Evolutionary conservation across 2,329 filamentous ascomycete genomes (phyloP).

Genomic region (Raffaelea arxii): DNA sequence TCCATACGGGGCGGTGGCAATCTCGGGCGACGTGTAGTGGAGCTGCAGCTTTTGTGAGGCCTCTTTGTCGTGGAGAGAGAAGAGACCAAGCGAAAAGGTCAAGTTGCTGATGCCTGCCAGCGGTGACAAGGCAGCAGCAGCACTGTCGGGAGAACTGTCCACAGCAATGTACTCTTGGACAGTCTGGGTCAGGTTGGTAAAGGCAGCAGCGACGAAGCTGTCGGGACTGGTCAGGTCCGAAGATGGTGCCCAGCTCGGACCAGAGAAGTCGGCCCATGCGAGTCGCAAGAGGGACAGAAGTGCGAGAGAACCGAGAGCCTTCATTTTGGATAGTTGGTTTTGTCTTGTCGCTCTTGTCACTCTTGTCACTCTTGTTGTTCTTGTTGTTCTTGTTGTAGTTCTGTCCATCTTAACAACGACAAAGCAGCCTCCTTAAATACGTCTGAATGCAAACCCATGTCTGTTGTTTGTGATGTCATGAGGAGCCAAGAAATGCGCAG

Average conservation of each 20-base stretch:
- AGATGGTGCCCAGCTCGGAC: conserved; percentile 3
- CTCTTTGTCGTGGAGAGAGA: conserved; percentile 3
- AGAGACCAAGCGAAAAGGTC: conserved; percentile 7
- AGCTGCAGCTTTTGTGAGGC: conserved; percentile 20
- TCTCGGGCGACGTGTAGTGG: conserved; percentile 27
- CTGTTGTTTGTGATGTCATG: no score
- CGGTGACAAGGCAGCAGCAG: not conserved
- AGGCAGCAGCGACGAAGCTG: conserved; percentile 1
- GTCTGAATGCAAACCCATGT: not conserved
- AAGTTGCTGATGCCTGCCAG: conserved; percentile 4
- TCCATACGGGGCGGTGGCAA: conserved; percentile 16
- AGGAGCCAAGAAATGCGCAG: no score
- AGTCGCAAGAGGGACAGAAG: not conserved
- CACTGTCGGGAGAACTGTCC: not conserved
- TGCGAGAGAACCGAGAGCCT: not conserved
- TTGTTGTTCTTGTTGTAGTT: not conserved
- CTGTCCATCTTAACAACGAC: not conserved
- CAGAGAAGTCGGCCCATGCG: conserved; percentile 1
- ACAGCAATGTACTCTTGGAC: not conserved
- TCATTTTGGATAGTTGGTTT: no score
- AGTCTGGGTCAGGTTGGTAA: not conserved
- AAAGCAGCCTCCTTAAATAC: not conserved
- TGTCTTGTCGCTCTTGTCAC: not conserved
- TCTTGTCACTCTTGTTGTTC: not conserved
- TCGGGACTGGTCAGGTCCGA: not conserved